Evolutionary conservation across 2,329 filamentous ascomycete species (phyloP).

Genomic region (Botrytis hyacinthi): DNA sequence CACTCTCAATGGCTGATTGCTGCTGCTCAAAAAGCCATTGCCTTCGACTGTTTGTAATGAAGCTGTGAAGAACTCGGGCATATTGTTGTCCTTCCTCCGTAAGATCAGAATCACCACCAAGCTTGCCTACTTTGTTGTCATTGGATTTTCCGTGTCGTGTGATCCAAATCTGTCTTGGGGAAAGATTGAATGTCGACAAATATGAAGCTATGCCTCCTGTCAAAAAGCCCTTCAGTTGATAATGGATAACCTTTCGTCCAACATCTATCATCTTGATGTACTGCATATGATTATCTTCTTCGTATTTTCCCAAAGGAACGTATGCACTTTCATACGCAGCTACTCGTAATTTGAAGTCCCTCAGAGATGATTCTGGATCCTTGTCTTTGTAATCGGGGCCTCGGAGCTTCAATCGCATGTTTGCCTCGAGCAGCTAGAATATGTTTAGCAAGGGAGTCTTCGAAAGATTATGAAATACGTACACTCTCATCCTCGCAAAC

Average conservation of each 20-base stretch:
- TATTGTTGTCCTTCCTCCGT: conserved; percentile 79
- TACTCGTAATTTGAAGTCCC: conserved; percentile 90
- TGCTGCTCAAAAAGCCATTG: conserved; percentile 83
- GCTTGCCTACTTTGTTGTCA: conserved; percentile 83
- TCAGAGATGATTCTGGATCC: conserved; percentile 79
- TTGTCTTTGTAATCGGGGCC: conserved; percentile 95
- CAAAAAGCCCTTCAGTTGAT: conserved; percentile 87
- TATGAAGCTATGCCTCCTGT: conserved; percentile 92
- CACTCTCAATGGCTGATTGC: conserved; percentile 63
- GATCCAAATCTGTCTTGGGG: conserved; percentile 96
- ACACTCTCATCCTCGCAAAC: conserved; percentile 79
- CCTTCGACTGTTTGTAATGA: conserved; percentile 76
- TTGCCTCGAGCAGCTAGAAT: conserved; percentile 73
- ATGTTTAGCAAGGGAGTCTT: background rate
- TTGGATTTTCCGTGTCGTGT: conserved; percentile 88
- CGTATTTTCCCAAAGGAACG: conserved; percentile 82
- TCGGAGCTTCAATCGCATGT: conserved; percentile 94
- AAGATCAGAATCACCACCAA: conserved; percentile 85
- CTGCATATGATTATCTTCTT: conserved; percentile 86
- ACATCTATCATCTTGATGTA: conserved; percentile 98
- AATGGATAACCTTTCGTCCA: conserved; percentile 86
- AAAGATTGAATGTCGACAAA: conserved; percentile 93
- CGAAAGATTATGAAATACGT: conserved; percentile 28
- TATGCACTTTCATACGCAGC: conserved; percentile 93
- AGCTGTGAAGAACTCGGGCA: conserved; percentile 73